Conservation (phyloP, 169 alveolate genomes). For the Eimeria praecox region DNA sequence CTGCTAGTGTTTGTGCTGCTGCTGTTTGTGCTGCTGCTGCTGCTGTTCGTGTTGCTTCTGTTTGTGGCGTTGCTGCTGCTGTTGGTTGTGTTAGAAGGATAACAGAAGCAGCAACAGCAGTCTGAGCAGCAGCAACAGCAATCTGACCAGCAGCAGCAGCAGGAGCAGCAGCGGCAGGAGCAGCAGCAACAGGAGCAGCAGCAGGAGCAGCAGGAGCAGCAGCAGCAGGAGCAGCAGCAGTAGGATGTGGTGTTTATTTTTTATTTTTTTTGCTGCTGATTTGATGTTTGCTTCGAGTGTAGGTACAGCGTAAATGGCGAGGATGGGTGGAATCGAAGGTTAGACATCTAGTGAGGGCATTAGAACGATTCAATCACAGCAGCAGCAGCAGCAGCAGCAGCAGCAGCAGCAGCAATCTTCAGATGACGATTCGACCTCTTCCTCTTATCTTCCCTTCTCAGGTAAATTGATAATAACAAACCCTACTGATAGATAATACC, state of each 20-base stretch:
- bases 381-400: neutral
- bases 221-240: too few species aligned
- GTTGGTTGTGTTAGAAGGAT: too few species aligned
- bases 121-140: too few species aligned
- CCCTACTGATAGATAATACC: neutral
- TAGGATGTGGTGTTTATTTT: neutral
- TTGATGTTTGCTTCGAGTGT: neutral
- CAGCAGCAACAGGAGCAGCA: too few species aligned
- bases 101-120: too few species aligned
- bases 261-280: neutral
- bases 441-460: constrained; percentile 39
- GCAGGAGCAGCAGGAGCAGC: too few species aligned
- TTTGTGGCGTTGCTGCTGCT: too few species aligned
- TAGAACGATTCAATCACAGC: constrained; percentile 78
- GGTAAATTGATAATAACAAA: neutral
- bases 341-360: constrained; percentile 83
- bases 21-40: too few species aligned
- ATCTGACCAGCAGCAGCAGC: too few species aligned
- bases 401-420: neutral
- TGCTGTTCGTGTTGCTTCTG: too few species aligned
- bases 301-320: constrained; percentile 86
- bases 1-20: too few species aligned
- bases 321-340: constrained; percentile 88
- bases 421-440: constrained; percentile 64
- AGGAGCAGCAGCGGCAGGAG: too few species aligned